Evolutionary conservation across 2,329 filamentous ascomycete species (phyloP), one percentile per base, ranked within the genome.

Genomic region (Stachybotrys chlorohalonatus): DNA sequence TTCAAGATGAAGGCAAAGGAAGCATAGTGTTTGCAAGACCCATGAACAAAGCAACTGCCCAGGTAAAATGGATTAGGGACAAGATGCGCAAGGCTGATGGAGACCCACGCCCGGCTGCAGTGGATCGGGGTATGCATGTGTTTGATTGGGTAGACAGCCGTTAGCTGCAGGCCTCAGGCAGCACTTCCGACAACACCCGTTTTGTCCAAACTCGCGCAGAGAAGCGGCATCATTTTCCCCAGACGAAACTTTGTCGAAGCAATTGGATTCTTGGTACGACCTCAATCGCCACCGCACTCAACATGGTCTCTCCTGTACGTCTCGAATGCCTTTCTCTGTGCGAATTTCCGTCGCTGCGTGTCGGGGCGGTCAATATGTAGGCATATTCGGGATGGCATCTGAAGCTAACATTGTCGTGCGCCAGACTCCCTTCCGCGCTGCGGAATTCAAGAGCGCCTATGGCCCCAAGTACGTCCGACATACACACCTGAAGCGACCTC

Each of bases 381-480:
- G 46, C 46, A n/a, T 11, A 8, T 13, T n/a, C 46, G 17, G 15
- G n/a, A 42, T 31, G 16, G 50, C 48, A 31, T 32, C 53, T 17
- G 50, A 53, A 32, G 62, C 71, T 74, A 62, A 73, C 65, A 57
- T 63, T 58, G 55, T 54, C 53, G 51, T 57, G 31, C 31, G 56
- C 24, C 63, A 82, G 79, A 75, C 74, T 68, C 73, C 73, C 65
- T 62, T 73, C 68, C 73, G 70, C 70, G 69, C 71, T 66, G 65
- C 70, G 58, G 62, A 69, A 59, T 86, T 84, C 77, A 79, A 78
- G 73, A 85, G 81, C 73, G 74, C 77, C 61, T 85, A 82, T 68
- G 83, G 82, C 68, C 84, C 84, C 53, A 86, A 84, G 84, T 86
- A 81, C 73, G 69, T 68, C 57, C 42, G 45, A 51, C 42, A 52